phyloP scores from a whole-genome alignment of 345 rosid genomes.

The Eucalyptus grandis region DNA sequence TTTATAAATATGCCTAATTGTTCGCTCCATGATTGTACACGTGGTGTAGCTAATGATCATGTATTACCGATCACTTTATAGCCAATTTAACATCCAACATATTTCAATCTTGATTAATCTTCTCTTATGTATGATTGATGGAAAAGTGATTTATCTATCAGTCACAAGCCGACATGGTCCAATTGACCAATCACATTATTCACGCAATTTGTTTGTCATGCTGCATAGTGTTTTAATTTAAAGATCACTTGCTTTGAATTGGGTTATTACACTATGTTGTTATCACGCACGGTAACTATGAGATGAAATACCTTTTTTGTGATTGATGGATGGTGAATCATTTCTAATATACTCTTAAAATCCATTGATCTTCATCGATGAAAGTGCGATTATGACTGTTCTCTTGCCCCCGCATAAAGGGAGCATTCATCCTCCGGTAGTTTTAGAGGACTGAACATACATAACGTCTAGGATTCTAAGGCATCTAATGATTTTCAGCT shows the following conservation, averaged over 20 bases:
- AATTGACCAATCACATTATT: not conserved
- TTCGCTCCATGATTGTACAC: not conserved
- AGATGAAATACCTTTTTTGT: not conserved
- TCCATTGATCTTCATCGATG: not conserved
- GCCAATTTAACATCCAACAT: not conserved
- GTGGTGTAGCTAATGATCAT: not conserved
- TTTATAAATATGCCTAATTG: not conserved
- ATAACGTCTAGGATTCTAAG: accelerated
- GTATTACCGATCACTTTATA: not conserved
- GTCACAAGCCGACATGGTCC: too few relatives aligned
- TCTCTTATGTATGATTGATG: not conserved
- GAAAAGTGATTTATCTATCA: not conserved
- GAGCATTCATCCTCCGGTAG: not conserved
- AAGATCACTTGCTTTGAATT: too few relatives aligned
- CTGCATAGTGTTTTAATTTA: not conserved
- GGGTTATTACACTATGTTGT: not conserved
- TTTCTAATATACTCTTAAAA: not conserved
- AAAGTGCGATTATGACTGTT: not conserved
- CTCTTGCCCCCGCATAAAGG: too few relatives aligned
- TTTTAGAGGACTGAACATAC: too few relatives aligned
- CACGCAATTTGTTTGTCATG: not conserved
- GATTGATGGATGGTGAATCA: not conserved
- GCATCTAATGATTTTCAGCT: not conserved
- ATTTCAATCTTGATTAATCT: not conserved
- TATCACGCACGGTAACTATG: accelerated